Evolutionary conservation across 2,329 filamentous ascomycete species (phyloP), one percentile per base, ranked within the genome.

Genomic region (Thelonectria discophora): DNA sequence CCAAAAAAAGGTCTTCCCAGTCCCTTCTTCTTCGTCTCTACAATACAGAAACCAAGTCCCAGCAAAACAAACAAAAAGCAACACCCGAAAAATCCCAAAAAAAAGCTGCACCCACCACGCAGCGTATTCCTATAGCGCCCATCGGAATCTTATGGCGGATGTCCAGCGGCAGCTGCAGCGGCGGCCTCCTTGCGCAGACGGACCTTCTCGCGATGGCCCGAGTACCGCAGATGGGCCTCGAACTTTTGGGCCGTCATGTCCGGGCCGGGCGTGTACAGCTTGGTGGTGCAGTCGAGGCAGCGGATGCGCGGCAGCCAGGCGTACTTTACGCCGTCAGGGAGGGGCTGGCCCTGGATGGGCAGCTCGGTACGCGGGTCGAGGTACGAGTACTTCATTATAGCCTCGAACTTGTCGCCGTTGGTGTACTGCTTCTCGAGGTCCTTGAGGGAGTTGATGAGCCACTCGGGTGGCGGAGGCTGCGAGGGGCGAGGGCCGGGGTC

Each of bases 261-360:
- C 0, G 94, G 93, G 0, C 93, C 92, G 0, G 94, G 92, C 0
- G 94, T 97, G 77, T 99, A 99, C 11, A 97, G 82, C 77, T 97
- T 98, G 30, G 92, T 93, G 0, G 93, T 92, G 75, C 95, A 98
- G 76, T 99, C 95, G 48, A 90, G 87, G 76, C 95, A 99, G 60
- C 92, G 86, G 65, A 99, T 97, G 52, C 95, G 86, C 9, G 95
- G 95, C 51, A 97, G 82, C 78, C 90, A 98, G 78, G 91, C 91
- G 69, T 90, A 92, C 71, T 90, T 91, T 63, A 92, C 81, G 64
- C 90, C 86, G 63, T 84, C 81, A 55, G 85, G 89, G 9, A 84
- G 79, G 15, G 83, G 80, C 46, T 84, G 81, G 39, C 81, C 83
- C 37, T 88, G 81, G 52, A 91, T 83, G 20, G 88, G 86, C 18